Base-by-base conservation (phyloP, 768 basidiomycete genomes). In the Crucibulum laeve region DNA sequence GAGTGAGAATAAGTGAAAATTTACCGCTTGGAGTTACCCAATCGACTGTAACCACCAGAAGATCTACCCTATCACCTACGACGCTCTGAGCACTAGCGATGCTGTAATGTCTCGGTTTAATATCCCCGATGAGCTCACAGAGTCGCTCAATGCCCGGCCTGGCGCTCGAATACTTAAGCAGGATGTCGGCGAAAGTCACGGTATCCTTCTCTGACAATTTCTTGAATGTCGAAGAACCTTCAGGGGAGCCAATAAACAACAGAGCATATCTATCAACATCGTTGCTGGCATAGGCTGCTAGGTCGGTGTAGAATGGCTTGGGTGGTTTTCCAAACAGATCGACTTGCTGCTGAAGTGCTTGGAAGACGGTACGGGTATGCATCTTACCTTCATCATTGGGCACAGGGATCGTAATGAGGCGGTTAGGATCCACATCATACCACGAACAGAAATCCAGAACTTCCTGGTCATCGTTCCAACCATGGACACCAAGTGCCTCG, bases 101-200 rank as follows among this genome's bases (percentile, higher is more conserved):
- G 63, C 91, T 95, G 65, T 99, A 99, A 64, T 98, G 96, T 49
- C 96, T 78, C 3, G 95, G 94, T 64, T 96, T 93, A 70, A 91
- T 97, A 60, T 96, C 92, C 1, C 91, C 94, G 35, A 97, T 73
- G 54, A 96, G 61, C 60, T 90, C 87, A 55, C 94, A 93, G 3
- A 96, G 74, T 44, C 74, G 81, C 63, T 91, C 91, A 26, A 98
- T 83, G 23, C 80, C 77, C 1, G 91, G 92, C 46, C 74, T 74
- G 22, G 95, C 92, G 48, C 82, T 87, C 18, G 71, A 70, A 62
- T 90, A 97, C 57, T 72, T 75, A 48, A 66, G 71, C 39, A 99
- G 65, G 19, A 98, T 71, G 55, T 98, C 93, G 22, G 85, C 91
- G 59, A 96, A 99, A 1, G 84, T 87, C 34, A 97, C 84, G 0